Base-by-base conservation (phyloP, 108 stramenopile genomes). In the Cyclotella distinguenda region DNA sequence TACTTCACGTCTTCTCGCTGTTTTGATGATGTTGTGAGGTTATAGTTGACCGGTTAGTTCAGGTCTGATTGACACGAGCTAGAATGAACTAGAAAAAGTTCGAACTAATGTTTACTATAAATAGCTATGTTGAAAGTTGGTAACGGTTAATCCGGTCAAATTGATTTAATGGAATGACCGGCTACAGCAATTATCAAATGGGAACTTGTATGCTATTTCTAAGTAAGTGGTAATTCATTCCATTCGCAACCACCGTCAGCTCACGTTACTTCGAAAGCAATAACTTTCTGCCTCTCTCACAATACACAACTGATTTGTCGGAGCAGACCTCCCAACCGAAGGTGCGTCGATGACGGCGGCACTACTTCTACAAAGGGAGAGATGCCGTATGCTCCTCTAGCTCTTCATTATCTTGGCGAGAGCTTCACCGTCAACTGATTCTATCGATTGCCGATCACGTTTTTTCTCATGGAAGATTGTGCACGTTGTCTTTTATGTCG, bases 341-440 rank as follows among this genome's bases (percentile, higher is more conserved):
- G 72, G 72, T 74, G 72, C 72, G 72, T 74, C 72, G 72, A 65
- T 65, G 72, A 74, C 72, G 72, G 72, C 71, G 71, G 71, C 64
- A 9, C 7, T 36, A 40, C 44, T 49, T 28, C 39, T 60, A n/a
- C 22, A 52, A 13, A 47, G 50, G 60, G 69, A 59, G 39, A 21
- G 55, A 53, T 13, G 70, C 69, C 53, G 69, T 64, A 72, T 56
- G 69, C 69, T 50, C 68, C 34, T 43, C 38, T 50, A 18, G 13
- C 27, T 18, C 22, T 8, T n/a, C 10, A 23, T 55, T 51, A n/a
- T 6, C 25, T 28, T 33, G n/a, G n/a, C n/a, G n/a, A n/a, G n/a
- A n/a, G n/a, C n/a, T n/a, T n/a, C n/a, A n/a, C n/a, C n/a, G n/a
- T n/a, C n/a, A n/a, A n/a, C n/a, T n/a, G n/a, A n/a, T n/a, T n/a